A percentile compares a stretch with the other conserved stretches of the same genome.
phyloP scores from a whole-genome alignment of 108 stramenopile genomes.

The Ochromonas danica region DNA sequence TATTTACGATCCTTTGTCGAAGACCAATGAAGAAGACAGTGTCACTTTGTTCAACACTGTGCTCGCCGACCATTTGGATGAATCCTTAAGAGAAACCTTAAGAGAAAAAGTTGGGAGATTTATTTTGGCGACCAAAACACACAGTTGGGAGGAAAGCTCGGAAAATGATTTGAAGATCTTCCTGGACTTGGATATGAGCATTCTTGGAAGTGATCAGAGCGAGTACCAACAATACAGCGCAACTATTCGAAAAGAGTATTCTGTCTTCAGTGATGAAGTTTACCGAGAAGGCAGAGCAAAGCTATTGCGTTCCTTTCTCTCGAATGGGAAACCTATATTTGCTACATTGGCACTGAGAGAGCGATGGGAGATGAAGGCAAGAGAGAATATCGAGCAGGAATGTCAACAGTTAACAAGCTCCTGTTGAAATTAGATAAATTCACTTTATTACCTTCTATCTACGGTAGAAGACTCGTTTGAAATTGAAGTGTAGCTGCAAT shows the following conservation, averaged over 20 bases:
- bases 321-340: too few species aligned
- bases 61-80: neutral
- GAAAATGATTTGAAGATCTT: neutral
- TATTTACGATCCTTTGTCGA: neutral
- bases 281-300: neutral
- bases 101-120: neutral
- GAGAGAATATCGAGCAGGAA: too few species aligned
- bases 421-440: too few species aligned
- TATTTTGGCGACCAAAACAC: neutral
- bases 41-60: neutral
- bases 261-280: neutral
- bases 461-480: conserved; percentile 90
- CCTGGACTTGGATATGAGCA: neutral
- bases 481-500: conserved; percentile 90
- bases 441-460: conserved; percentile 61
- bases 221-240: neutral
- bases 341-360: too few species aligned
- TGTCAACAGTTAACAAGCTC: too few species aligned
- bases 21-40: neutral
- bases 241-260: neutral
- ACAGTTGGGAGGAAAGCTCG: neutral
- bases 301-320: neutral
- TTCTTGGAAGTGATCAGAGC: neutral
- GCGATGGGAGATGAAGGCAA: too few species aligned
- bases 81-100: too few species aligned